Evolutionary conservation across 305 asterid genomes (phyloP).

Genomic region (Fraxinus latifolia): DNA sequence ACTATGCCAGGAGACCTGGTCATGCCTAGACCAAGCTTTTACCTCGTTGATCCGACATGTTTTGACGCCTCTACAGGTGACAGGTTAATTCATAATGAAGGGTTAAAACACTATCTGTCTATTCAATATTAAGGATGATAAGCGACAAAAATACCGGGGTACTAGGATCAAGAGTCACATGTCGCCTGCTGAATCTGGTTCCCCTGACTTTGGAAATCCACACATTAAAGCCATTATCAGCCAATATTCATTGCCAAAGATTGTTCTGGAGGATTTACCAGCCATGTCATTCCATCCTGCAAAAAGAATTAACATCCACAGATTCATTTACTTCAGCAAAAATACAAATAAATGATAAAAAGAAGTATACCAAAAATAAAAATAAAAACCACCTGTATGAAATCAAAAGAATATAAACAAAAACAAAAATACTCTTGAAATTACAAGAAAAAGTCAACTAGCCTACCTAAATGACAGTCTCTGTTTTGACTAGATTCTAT

Average conservation of each 20-base stretch:
- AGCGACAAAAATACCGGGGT: conserved; percentile 23
- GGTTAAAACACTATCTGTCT: neutral
- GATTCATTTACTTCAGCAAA: neutral
- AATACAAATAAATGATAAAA: neutral
- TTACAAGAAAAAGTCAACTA: neutral
- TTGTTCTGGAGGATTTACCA: conserved; percentile 39
- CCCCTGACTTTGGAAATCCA: conserved; percentile 61
- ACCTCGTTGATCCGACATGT: neutral
- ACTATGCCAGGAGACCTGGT: neutral
- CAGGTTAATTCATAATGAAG: neutral
- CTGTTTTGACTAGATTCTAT: neutral
- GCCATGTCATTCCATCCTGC: conserved; percentile 63
- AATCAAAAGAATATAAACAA: neutral
- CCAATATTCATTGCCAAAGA: conserved; percentile 48
- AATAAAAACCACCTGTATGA: neutral
- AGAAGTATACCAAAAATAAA: neutral
- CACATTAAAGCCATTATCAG: conserved; percentile 55
- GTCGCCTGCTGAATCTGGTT: conserved; percentile 50
- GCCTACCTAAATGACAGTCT: neutral
- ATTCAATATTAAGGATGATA: neutral
- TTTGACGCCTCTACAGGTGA: too few relatives aligned
- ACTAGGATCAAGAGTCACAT: conserved; percentile 36
- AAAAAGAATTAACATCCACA: neutral
- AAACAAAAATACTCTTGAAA: neutral
- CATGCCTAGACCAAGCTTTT: neutral